A percentile compares a stretch with the other conserved stretches of the same genome.
Conservation (phyloP, 352 stramenopile species). For the Phytophthora tentaculata region DNA sequence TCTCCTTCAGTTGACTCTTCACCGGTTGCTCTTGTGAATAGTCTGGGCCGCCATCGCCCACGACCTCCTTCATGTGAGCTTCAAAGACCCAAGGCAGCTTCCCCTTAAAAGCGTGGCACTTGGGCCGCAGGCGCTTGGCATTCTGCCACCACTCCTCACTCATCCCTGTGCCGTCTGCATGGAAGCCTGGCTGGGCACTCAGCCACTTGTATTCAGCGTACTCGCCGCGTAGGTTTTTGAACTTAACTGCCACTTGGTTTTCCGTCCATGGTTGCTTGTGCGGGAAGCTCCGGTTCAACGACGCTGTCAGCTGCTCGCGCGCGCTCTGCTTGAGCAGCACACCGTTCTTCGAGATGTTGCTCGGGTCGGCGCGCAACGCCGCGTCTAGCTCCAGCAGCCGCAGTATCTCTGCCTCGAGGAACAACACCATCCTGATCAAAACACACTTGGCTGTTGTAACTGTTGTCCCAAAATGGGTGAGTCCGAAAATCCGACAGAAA, state of each 20-base stretch:
- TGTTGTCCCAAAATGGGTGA: neutral
- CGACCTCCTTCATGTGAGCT: conserved; percentile 52
- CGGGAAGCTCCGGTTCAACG: conserved; percentile 51
- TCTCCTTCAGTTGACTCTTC: neutral
- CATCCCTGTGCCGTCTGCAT: conserved; percentile 38
- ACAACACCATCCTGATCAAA: conserved; percentile 55
- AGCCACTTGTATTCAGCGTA: conserved; percentile 62
- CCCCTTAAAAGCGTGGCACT: conserved; percentile 61
- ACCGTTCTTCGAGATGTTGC: conserved; percentile 56
- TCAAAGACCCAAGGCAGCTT: conserved; percentile 62
- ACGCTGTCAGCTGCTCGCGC: conserved; percentile 48
- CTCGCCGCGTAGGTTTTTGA: conserved; percentile 70
- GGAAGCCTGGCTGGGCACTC: conserved; percentile 50
- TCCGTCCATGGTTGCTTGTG: conserved; percentile 51
- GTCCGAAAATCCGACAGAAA: neutral
- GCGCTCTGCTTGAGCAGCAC: conserved; percentile 56
- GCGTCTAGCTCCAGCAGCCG: conserved; percentile 61
- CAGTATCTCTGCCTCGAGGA: conserved; percentile 56
- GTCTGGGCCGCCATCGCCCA: conserved; percentile 30
- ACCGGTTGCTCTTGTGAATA: neutral
- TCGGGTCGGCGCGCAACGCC: conserved; percentile 40
- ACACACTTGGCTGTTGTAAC: no score
- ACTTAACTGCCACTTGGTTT: conserved; percentile 64
- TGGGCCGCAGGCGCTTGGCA: conserved; percentile 51
- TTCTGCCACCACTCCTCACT: conserved; percentile 55